A percentile compares a stretch with the other conserved stretches of the same genome.
These are phyloP conservation scores for Striga asiatica DNA, from an alignment of 257 asterid species.

Conservation along the genomic window DNA sequence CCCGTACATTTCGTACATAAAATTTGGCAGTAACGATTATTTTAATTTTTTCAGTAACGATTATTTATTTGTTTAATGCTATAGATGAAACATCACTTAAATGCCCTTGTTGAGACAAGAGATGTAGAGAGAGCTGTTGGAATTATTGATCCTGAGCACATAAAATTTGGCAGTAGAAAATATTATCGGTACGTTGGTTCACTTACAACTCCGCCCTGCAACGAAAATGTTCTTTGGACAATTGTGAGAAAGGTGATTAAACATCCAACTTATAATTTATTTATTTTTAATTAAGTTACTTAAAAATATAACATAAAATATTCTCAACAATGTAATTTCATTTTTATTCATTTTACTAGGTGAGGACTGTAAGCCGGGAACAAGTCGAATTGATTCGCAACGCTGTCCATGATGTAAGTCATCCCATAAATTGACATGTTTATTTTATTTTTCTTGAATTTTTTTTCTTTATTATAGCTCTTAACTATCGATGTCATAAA, in stretches of 20 bases:
- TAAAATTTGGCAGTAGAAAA: not conserved
- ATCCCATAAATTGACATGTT: not conserved
- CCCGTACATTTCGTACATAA: no score
- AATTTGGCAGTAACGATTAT: no score
- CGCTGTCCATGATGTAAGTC: conserved; percentile 8
- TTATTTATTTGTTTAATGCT: not conserved
- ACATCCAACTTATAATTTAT: not conserved
- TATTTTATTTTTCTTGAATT: not conserved
- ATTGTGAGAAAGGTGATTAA: not conserved
- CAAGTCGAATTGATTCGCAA: conserved; percentile 3
- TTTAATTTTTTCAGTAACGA: no score
- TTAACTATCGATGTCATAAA: not conserved
- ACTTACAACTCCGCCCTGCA: conserved; percentile 3
- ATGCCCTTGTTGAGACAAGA: not conserved
- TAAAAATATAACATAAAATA: no score
- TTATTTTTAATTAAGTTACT: not conserved
- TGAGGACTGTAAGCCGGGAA: not conserved
- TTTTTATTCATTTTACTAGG: not conserved
- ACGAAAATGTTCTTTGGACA: not conserved
- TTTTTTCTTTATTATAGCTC: not conserved
- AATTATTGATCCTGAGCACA: not conserved
- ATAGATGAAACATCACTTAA: not conserved
- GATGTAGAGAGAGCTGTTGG: not conserved
- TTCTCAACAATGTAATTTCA: no score
- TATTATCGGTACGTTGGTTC: conserved; percentile 8